A percentile compares a stretch with the other conserved stretches of the same genome.
phyloP scores from a whole-genome alignment of 1,139 yeast species.

The Arxiozyma bovina region DNA sequence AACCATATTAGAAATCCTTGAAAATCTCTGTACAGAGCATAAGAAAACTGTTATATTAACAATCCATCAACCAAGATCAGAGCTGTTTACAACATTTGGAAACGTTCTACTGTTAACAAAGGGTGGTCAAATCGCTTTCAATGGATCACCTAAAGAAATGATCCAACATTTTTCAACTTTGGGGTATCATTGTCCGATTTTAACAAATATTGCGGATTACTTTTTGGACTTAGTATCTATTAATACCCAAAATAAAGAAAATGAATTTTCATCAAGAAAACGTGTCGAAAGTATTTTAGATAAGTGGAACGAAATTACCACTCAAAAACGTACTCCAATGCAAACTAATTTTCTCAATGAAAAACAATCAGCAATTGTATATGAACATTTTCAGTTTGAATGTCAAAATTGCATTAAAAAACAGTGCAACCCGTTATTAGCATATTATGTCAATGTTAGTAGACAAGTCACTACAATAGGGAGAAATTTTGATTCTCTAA shows the following conservation, averaged over 20 bases:
- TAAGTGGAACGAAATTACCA: constrained; percentile 38
- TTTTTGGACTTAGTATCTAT: constrained; percentile 59
- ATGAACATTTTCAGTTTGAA: constrained; percentile 11
- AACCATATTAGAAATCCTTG: constrained; percentile 54
- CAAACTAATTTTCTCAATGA: neutral
- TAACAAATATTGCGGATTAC: constrained; percentile 64
- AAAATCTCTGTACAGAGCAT: constrained; percentile 44
- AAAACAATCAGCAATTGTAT: constrained; percentile 7
- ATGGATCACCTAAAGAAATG: constrained; percentile 41
- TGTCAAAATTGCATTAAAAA: constrained; percentile 17
- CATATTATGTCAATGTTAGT: constrained; percentile 36
- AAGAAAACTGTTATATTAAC: constrained; percentile 71
- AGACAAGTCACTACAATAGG: constrained; percentile 46
- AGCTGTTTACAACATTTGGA: constrained; percentile 55
- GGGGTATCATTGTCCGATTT: constrained; percentile 49
- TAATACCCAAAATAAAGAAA: constrained; percentile 26
- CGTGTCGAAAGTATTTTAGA: constrained; percentile 42
- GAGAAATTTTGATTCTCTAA: constrained; percentile 53
- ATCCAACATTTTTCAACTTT: constrained; percentile 38
- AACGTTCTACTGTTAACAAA: constrained; percentile 57
- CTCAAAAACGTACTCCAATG: neutral
- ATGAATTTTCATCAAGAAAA: constrained; percentile 20
- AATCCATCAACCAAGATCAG: constrained; percentile 76
- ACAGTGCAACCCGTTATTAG: constrained; percentile 32
- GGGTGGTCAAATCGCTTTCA: constrained; percentile 64